Base-by-base conservation (phyloP, 2,329 filamentous ascomycete species). In the Colletotrichum limetticola region DNA sequence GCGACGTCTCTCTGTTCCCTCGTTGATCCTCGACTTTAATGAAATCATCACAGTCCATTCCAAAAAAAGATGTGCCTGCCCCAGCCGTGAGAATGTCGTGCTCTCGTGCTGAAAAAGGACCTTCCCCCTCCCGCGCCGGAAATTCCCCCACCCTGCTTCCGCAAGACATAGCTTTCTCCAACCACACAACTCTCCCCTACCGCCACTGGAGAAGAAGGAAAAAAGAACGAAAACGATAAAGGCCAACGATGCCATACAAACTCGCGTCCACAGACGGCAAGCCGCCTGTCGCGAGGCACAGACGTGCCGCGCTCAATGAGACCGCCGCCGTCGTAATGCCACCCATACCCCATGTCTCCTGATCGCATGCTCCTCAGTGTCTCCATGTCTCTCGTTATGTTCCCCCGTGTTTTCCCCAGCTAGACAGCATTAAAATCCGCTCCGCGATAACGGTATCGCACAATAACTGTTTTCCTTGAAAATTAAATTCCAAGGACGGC, bases 241-340 rank as follows among this genome's bases (percentile, higher is more conserved):
- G 59, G 55, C 61, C 26, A 71, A 53, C 56, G 58, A 49, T 35
- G 52, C 66, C 66, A 70, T 72, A 78, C 74, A 66, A 78, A 78
- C 77, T 79, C 76, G 79, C 74, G 30, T 46, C 66, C 55, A 60
- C 42, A 46, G 55, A 37, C 16, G 35, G 46, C 66, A 52, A 19
- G n/a, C 42, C 42, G 42, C 42, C 42, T 49, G 42, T n/a, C 42
- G 42, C 42, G 42, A 49, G 42, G 42, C 19, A 22, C 42, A 49
- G 19, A 49, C 42, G 49, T 32, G 56, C 60, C 61, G 57, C 62
- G 68, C 60, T 66, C 61, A 67, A 63, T 56, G n/a, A 72, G 52
- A 52, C 35, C 24, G 28, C 62, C 68, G 53, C 57, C 61, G 62
- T 37, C 68, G 37, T 46, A 57, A 71, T 71, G 53, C 46, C 70